Evolutionary conservation across 768 basidiomycete species (phyloP).

Genomic region (Multifurca ochricompacta): DNA sequence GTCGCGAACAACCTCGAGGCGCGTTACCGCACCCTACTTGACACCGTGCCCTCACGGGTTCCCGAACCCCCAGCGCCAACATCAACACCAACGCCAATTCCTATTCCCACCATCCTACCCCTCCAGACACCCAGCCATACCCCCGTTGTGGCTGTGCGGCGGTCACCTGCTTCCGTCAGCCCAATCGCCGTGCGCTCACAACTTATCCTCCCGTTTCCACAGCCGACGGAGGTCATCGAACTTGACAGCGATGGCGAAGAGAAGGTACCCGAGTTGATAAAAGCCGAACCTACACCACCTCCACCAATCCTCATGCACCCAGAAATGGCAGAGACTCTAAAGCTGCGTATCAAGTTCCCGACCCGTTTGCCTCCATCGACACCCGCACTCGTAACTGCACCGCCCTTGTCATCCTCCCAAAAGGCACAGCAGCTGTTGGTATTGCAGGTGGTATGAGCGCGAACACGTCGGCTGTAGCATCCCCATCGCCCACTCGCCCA

Average conservation of each 20-base stretch:
- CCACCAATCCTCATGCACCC: neutral
- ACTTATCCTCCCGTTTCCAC: neutral
- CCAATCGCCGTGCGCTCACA: neutral
- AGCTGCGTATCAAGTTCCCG: conserved; percentile 9
- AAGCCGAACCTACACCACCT: neutral
- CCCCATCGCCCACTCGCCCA: conserved; percentile 10
- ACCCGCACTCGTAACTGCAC: neutral
- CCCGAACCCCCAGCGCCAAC: neutral
- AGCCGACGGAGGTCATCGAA: conserved; percentile 5
- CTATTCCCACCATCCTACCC: neutral
- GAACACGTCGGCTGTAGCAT: neutral
- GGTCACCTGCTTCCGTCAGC: neutral
- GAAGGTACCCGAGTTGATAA: neutral
- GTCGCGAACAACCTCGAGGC: conserved; percentile 58
- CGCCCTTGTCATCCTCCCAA: neutral
- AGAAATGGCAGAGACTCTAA: conserved; percentile 6
- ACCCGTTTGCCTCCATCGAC: neutral
- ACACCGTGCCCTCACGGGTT: conserved; percentile 38
- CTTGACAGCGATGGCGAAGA: conserved; percentile 17
- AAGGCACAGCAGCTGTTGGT: neutral
- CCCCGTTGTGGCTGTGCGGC: neutral
- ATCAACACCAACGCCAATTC: neutral
- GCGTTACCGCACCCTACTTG: conserved; percentile 67
- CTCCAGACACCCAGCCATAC: neutral
- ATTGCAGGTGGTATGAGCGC: neutral